Percentiles rank a stretch among this genome's conserved stretches.
Evolutionary conservation across 768 basidiomycete genomes (phyloP).

Genomic region (Pholiota molesta): DNA sequence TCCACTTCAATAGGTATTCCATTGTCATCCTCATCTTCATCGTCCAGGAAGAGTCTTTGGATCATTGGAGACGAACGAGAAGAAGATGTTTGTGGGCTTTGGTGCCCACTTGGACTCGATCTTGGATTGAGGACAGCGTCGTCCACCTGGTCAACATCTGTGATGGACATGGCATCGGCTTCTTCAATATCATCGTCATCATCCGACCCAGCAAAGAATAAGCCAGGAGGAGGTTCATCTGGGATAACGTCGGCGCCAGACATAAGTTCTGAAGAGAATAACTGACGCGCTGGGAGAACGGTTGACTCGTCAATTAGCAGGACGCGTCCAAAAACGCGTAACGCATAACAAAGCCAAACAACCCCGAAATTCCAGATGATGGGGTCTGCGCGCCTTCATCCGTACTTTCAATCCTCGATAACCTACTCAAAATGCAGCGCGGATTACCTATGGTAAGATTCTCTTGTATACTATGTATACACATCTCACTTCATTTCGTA

Average conservation of each 20-base stretch:
- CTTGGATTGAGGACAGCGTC: constrained; percentile 1
- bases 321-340: constrained; percentile 36
- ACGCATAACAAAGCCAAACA: constrained; percentile 42
- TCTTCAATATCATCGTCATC: constrained; percentile 38
- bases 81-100: constrained; percentile 25
- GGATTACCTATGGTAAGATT: constrained; percentile 71
- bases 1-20: constrained; percentile 8
- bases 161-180: constrained; percentile 1
- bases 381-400: constrained; percentile 20
- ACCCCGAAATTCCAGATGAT: constrained; percentile 27
- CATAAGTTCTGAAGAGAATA: constrained; percentile 3
- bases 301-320: constrained; percentile 22
- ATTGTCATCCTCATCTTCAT: constrained; percentile 30
- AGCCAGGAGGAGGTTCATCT: constrained; percentile 34
- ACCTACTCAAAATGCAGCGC: constrained; percentile 73
- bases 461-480: not conserved
- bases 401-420: constrained; percentile 19
- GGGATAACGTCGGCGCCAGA: constrained; percentile 31
- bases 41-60: constrained; percentile 37
- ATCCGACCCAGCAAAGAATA: constrained; percentile 67
- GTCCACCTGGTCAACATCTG: not conserved
- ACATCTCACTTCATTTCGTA: constrained; percentile 31
- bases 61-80: constrained; percentile 24
- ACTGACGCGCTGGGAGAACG: constrained; percentile 12
- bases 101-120: constrained; percentile 21